Percentiles rank a stretch among this genome's conserved stretches.
phyloP scores from a whole-genome alignment of 2,329 filamentous ascomycete genomes.

The Biscogniauxia mediterranea region DNA sequence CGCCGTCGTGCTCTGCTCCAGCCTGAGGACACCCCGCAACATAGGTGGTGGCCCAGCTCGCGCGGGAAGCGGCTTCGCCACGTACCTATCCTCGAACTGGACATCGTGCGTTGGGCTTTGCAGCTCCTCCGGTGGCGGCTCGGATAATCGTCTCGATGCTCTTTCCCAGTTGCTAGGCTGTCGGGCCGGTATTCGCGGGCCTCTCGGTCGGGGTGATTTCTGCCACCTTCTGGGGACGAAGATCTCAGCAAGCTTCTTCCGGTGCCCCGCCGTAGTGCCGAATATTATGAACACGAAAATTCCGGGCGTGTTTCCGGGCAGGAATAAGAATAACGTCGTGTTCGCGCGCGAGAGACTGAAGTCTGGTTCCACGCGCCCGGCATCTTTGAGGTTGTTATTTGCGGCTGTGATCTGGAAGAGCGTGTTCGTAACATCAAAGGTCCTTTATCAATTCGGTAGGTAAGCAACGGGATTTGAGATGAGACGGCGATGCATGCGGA shows the following conservation, averaged over 20 bases:
- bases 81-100: neutral
- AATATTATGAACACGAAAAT: conserved; percentile 19
- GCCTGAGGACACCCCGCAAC: neutral
- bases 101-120: neutral
- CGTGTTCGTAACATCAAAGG: conserved; percentile 28
- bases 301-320: conserved; percentile 17
- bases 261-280: conserved; percentile 17
- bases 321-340: conserved; percentile 12
- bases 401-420: conserved; percentile 27
- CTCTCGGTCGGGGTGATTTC: neutral
- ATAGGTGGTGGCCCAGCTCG: neutral
- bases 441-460: conserved; percentile 6
- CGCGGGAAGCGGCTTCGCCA: neutral
- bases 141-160: neutral
- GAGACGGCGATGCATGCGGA: neutral
- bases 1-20: neutral
- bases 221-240: conserved; percentile 9
- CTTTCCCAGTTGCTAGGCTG: neutral
- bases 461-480: neutral
- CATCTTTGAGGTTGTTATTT: conserved; percentile 17
- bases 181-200: neutral
- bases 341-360: conserved; percentile 13
- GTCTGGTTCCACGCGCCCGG: conserved; percentile 7
- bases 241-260: conserved; percentile 12
- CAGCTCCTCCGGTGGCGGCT: neutral